phyloP scores from a whole-genome alignment of 1,139 yeast genomes.

The Saccharomyces hybrid region DNA sequence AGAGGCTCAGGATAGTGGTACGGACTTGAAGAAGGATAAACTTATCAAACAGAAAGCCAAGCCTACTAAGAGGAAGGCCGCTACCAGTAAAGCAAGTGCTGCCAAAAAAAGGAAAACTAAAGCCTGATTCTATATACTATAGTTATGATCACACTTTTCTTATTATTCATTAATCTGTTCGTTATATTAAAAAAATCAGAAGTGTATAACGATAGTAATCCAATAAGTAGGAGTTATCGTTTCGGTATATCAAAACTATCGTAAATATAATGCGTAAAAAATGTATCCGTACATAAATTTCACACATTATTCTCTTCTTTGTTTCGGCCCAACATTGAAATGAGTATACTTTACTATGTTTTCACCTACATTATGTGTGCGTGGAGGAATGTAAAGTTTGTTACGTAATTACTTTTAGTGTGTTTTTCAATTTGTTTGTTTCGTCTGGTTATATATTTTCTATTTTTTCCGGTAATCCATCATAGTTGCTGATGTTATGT shows the following conservation, averaged over 20 bases:
- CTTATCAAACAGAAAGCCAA: constrained; percentile 43
- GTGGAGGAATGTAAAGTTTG: background rate
- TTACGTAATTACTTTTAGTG: background rate
- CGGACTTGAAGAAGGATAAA: constrained; percentile 48
- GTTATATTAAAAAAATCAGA: background rate
- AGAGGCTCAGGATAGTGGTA: constrained; percentile 32
- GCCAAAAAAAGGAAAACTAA: constrained; percentile 23
- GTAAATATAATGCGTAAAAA: background rate
- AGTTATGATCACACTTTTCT: background rate
- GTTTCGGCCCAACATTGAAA: background rate
- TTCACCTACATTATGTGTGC: too few species aligned
- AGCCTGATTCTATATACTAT: constrained; percentile 5
- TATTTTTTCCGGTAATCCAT: background rate
- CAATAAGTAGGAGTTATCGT: background rate
- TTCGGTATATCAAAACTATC: background rate
- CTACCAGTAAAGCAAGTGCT: constrained; percentile 17
- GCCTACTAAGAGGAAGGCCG: constrained; percentile 27
- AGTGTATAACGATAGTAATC: background rate
- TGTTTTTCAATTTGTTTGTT: background rate
- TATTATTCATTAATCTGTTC: background rate
- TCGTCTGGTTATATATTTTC: background rate
- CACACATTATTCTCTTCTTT: background rate
- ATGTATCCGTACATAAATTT: background rate
- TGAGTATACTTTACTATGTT: too few species aligned
- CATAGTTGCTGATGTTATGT: background rate